Evolutionary conservation across 352 stramenopile species (phyloP).

Genomic region (Globisporangium parvum): DNA sequence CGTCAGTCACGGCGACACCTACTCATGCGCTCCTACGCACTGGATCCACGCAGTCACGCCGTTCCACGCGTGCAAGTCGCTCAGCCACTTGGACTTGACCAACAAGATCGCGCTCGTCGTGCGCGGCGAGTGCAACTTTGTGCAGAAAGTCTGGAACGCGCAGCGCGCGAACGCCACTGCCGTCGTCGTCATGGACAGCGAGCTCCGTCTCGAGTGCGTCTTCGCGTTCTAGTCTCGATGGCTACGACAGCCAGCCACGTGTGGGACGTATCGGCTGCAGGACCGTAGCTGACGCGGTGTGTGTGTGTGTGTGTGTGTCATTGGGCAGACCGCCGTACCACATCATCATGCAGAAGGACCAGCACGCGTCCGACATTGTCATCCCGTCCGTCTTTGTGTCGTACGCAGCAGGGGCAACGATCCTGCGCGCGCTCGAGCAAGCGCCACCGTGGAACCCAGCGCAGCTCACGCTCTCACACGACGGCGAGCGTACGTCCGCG

Average conservation of each 20-base stretch:
- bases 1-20: neutral
- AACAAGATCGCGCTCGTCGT: constrained; percentile 72
- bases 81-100: constrained; percentile 33
- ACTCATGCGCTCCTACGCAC: neutral
- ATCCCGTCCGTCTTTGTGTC: constrained; percentile 76
- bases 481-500: constrained; percentile 48
- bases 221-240: neutral
- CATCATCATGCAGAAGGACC: constrained; percentile 84
- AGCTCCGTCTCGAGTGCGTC: constrained; percentile 48
- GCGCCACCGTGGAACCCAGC: constrained; percentile 50
- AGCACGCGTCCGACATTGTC: constrained; percentile 49
- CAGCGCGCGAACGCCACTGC: constrained; percentile 59
- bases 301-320: constrained; percentile 3
- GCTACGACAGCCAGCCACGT: too few species aligned
- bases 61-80: constrained; percentile 57
- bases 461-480: constrained; percentile 44
- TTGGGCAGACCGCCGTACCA: constrained; percentile 50
- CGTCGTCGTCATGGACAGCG: constrained; percentile 72
- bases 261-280: too few species aligned
- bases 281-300: neutral
- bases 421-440: constrained; percentile 30
- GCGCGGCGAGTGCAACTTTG: constrained; percentile 64
- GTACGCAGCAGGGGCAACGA: constrained; percentile 53
- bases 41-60: constrained; percentile 24
- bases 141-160: constrained; percentile 41